These are phyloP conservation scores for Neurospora sp. DNA, from an alignment of 495 filamentous ascomycete genomes.

Conservation along the genomic window DNA sequence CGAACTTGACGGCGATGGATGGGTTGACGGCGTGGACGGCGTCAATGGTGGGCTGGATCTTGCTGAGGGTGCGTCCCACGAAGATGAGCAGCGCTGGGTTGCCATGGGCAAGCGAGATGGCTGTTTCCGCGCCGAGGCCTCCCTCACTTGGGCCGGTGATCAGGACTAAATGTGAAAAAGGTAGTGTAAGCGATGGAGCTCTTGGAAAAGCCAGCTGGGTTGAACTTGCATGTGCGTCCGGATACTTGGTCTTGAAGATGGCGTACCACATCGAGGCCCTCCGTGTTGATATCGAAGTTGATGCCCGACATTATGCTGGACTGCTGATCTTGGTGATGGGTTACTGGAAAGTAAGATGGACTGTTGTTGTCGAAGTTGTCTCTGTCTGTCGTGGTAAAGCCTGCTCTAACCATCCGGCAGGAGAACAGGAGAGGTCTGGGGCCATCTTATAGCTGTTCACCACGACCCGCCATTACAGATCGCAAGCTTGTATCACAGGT, in stretches of 20 bases:
- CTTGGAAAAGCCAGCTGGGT: not conserved
- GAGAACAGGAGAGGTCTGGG: not conserved
- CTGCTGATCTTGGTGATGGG: not conserved
- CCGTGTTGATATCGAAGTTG: conserved; percentile 12
- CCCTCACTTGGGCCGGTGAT: conserved; percentile 41
- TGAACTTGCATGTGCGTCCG: conserved; percentile 25
- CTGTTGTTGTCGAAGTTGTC: not conserved
- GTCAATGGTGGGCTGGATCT: conserved; percentile 30
- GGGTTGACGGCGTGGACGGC: conserved; percentile 28
- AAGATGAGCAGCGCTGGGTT: conserved; percentile 34
- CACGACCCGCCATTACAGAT: not conserved
- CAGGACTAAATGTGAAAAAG: conserved; percentile 19
- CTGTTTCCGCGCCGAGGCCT: conserved; percentile 38
- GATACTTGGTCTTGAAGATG: conserved; percentile 29
- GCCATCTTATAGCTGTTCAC: not conserved
- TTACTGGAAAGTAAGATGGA: not conserved
- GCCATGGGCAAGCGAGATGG: conserved; percentile 31
- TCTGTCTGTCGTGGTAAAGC: not conserved
- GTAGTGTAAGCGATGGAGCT: not conserved
- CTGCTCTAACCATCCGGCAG: not conserved
- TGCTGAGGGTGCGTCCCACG: conserved; percentile 27
- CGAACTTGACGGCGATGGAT: conserved; percentile 29
- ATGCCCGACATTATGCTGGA: not conserved
- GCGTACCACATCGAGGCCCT: conserved; percentile 24
- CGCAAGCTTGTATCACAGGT: not conserved